Evolutionary conservation across 129 eudicot genomes (phyloP).

Genomic region (Pulicaria dysenterica): DNA sequence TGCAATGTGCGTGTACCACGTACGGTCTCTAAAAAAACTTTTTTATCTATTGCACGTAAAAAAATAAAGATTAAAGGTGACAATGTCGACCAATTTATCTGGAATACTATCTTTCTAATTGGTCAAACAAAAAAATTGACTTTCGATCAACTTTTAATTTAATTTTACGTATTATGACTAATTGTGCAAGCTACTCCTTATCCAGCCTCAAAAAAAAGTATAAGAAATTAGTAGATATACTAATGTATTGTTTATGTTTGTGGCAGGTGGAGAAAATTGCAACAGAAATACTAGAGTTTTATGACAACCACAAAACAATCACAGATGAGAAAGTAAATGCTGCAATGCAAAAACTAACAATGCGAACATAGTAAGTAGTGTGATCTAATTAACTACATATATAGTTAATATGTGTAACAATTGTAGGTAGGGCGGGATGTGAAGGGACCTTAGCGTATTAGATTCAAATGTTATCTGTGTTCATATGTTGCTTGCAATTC

Average conservation of each 20-base stretch:
- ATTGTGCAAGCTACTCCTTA: too few relatives aligned
- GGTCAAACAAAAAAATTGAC: too few relatives aligned
- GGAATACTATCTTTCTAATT: too few relatives aligned
- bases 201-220: too few relatives aligned
- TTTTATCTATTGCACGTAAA: too few relatives aligned
- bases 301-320: constrained; percentile 75
- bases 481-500: constrained; percentile 29
- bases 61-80: too few relatives aligned
- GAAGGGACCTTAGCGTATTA: constrained; percentile 20
- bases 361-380: constrained; percentile 42
- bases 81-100: too few relatives aligned
- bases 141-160: too few relatives aligned
- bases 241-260: not conserved
- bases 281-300: constrained; percentile 87
- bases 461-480: constrained; percentile 17
- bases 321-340: constrained; percentile 71
- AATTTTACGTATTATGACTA: too few relatives aligned
- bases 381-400: constrained; percentile 5
- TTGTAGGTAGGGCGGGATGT: constrained; percentile 19
- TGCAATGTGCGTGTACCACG: too few relatives aligned
- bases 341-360: constrained; percentile 72
- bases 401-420: constrained; percentile 15
- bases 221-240: not conserved
- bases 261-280: constrained; percentile 92
- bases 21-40: too few relatives aligned